A percentile compares a stretch with the other conserved stretches of the same genome.
Evolutionary conservation across 2,329 filamentous ascomycete genomes (phyloP).

Genomic region (Oidium heveae): DNA sequence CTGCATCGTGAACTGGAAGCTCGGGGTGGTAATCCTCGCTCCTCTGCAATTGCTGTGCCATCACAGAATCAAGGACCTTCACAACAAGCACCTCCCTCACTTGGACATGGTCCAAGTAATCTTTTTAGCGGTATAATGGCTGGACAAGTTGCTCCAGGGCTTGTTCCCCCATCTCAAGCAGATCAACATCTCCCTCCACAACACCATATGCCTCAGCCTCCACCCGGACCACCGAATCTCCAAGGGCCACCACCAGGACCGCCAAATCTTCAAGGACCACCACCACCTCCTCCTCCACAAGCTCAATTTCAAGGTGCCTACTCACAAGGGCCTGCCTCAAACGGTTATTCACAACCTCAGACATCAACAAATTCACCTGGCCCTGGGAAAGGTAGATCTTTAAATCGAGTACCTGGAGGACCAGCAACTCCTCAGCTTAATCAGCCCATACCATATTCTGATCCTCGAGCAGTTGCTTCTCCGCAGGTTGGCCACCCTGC

Average conservation of each 20-base stretch:
- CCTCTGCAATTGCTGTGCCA: constrained; percentile 45
- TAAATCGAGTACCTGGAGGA: constrained; percentile 35
- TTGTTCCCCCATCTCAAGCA: constrained; percentile 42
- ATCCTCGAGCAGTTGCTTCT: constrained; percentile 40
- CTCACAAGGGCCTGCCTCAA: constrained; percentile 27
- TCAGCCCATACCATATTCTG: constrained; percentile 64
- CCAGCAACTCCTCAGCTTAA: constrained; percentile 84
- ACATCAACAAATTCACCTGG: constrained; percentile 72
- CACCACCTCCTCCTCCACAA: constrained; percentile 22
- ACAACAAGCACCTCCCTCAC: constrained; percentile 58
- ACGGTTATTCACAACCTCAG: constrained; percentile 62
- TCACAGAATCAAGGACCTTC: constrained; percentile 57
- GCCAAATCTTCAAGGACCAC: constrained; percentile 3
- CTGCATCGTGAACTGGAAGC: constrained; percentile 71
- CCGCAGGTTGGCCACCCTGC: constrained; percentile 68
- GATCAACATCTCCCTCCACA: constrained; percentile 28
- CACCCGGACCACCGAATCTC: constrained; percentile 19
- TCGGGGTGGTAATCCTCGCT: constrained; percentile 34
- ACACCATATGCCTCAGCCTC: constrained; percentile 52
- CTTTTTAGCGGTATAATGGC: constrained; percentile 93
- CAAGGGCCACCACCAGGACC: neutral
- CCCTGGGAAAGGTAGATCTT: constrained; percentile 39
- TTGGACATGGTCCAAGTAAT: constrained; percentile 70
- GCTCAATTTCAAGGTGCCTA: neutral
- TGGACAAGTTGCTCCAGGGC: constrained; percentile 63